Base-by-base conservation (phyloP, 257 asterid species). In the Gardenia jasminoides region DNA sequence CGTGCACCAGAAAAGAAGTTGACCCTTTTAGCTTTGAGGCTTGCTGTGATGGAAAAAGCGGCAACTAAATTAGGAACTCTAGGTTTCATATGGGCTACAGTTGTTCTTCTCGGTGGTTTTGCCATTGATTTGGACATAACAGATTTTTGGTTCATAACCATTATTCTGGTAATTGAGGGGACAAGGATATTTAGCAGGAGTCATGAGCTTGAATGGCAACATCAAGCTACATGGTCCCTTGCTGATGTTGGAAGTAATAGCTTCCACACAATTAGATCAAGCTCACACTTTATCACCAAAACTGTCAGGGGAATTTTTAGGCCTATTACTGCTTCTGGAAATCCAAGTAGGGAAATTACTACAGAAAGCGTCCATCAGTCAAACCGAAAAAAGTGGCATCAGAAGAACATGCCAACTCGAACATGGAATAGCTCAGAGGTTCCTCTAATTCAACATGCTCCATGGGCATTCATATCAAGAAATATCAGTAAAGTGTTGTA, bases 121-220 rank as follows among this genome's bases (percentile, higher is more conserved):
- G 98, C 97, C 44, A 93, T 93, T 8, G 88, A 97, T 7, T 84
- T 96, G 0, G 91, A 87, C 11, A 84, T 80, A 36, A 90, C 97
- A 2, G 99, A 96, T n/a, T 93, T 96, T 84, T 96, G 99, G 98
- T 89, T 86, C 93, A 91, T 96, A 36, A 96, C 98, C 1, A 83
- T 88, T 3, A 93, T 96, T 46, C 85, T 96, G 24, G 41, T 93
- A 10, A 92, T 90, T 39, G 98, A 96, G 67, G 94, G 97, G 4
- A 83, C 98, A 0, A 70, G 98, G 11, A 93, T 96, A 8, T 93
- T 93, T 78, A 92, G 99, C 85, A 70, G 99, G 33, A 96, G 97
- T 74, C 97, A 81, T 20, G 99, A 96, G 94, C 96, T 93, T 28
- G 99, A 93, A 67, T 94, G 96, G 96, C 99, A 96, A 83, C 99